Percentiles rank a stretch among this genome's conserved stretches.
Conservation (phyloP, 306 rosid species). For the Dalbergia cultrata region DNA sequence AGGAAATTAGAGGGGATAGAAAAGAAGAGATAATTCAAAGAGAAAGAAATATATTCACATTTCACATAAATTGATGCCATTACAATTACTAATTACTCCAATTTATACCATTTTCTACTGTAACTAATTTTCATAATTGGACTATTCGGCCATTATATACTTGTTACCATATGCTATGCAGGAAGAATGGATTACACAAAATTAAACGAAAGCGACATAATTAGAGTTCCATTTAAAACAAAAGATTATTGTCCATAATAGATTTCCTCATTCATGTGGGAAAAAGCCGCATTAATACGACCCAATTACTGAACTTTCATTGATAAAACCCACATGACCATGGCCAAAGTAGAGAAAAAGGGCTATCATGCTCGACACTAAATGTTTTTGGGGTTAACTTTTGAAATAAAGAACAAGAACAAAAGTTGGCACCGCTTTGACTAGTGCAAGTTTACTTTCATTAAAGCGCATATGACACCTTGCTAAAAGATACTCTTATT, state of each 20-base stretch:
- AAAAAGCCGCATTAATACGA: slow-evolving; percentile 40
- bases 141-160: too few relatives aligned
- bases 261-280: not conserved
- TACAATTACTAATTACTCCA: too few relatives aligned
- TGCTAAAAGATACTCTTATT: slow-evolving; percentile 26
- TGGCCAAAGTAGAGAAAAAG: slow-evolving; percentile 8
- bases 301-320: slow-evolving; percentile 40
- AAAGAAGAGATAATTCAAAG: too few relatives aligned
- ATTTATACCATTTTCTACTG: too few relatives aligned
- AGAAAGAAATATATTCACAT: too few relatives aligned
- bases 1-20: too few relatives aligned
- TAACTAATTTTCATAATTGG: too few relatives aligned
- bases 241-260: slow-evolving; percentile 9
- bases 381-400: slow-evolving; percentile 35
- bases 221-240: slow-evolving; percentile 15
- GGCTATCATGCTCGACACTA: slow-evolving; percentile 34
- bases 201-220: not conserved
- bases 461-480: slow-evolving; percentile 32
- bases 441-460: slow-evolving; percentile 36
- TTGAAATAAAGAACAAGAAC: slow-evolving; percentile 41
- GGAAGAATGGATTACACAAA: not conserved
- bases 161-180: not conserved
- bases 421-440: slow-evolving; percentile 48
- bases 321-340: slow-evolving; percentile 46
- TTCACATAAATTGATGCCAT: too few relatives aligned